Base-by-base conservation (phyloP, 202 grass and related monocot genomes). In the Carex sylvatica region DNA sequence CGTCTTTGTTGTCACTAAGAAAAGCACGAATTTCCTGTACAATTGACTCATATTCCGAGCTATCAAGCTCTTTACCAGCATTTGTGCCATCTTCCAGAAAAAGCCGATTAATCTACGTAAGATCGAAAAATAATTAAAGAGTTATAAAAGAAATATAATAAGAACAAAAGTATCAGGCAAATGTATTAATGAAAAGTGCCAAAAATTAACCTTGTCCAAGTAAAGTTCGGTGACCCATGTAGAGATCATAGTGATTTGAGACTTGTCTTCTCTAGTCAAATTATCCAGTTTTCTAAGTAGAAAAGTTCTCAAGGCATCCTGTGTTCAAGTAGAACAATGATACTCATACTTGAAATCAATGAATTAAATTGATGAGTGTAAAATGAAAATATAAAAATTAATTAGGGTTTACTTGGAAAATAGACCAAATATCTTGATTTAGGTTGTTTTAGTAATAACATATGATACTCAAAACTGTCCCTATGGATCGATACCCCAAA, bases 221-320 rank as follows among this genome's bases (percentile, higher is more conserved):
- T 98, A 98, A 33, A 98, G 86, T 85, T 98, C 92, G 71, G 93
- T 92, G 73, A 83, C 89, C 95, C 95, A 98, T 89, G 91, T 98
- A 23, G 95, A 98, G 74, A 98, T 98, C 92, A 98, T 95, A 1
- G 91, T 98, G 81, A 98, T 93, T 80, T 98, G 95, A 65, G 90
- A 95, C 80, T 92, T 98, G 74, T 98, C 92, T 67, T 98, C 93
- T 88, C 88, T 98, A 19, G 86, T 95, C 31, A 98, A 87, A 85
- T 90, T 93, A 83, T 98, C 95, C 18, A 98, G 87, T 49, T 90
- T 98, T 83, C 89, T 63, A 82, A 95, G 66, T 80, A 98, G 91
- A 90, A 93, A 98, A 78, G 95, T 98, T 85, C 95, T 90, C 60
- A 98, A 81, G 63, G 92, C 89, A 89, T 98, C 95, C 95, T 98